phyloP scores from a whole-genome alignment of 495 filamentous ascomycete genomes.

The Daldinia decipiens region DNA sequence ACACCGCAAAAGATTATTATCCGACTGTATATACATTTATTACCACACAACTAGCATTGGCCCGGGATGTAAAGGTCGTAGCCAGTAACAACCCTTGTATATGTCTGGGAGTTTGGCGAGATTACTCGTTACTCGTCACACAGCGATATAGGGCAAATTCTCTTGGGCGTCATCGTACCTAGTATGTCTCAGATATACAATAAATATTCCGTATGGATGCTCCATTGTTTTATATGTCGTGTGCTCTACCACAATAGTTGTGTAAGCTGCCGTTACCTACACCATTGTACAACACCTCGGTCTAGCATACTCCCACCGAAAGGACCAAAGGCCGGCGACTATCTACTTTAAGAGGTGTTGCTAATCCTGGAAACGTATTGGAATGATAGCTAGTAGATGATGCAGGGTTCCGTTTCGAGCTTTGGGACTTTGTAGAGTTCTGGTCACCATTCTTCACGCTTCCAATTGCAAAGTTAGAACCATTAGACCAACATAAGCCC shows the following conservation, averaged over 20 bases:
- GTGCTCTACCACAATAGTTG: background rate
- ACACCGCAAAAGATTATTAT: background rate
- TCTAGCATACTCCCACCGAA: background rate
- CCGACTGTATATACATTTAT: too few species aligned
- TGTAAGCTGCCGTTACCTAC: slow-evolving; percentile 2
- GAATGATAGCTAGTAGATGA: background rate
- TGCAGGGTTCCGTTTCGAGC: background rate
- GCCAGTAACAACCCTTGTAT: background rate
- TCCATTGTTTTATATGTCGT: background rate
- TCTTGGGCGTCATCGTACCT: background rate
- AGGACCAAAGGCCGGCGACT: background rate
- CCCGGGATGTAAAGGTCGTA: background rate
- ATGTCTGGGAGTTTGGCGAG: background rate
- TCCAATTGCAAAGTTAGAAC: slow-evolving; percentile 73
- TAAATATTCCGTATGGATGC: background rate
- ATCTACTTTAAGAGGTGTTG: background rate
- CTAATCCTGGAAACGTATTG: background rate
- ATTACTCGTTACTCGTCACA: background rate
- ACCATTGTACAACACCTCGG: background rate
- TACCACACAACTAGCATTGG: too few species aligned
- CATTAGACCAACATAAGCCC: slow-evolving; percentile 82
- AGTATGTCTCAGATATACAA: background rate
- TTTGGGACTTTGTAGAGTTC: background rate
- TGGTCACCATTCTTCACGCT: slow-evolving; percentile 29
- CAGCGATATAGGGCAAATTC: background rate